phyloP scores from a whole-genome alignment of 1,284 basidiomycete species.

The Ceratobasidium papillatum region DNA sequence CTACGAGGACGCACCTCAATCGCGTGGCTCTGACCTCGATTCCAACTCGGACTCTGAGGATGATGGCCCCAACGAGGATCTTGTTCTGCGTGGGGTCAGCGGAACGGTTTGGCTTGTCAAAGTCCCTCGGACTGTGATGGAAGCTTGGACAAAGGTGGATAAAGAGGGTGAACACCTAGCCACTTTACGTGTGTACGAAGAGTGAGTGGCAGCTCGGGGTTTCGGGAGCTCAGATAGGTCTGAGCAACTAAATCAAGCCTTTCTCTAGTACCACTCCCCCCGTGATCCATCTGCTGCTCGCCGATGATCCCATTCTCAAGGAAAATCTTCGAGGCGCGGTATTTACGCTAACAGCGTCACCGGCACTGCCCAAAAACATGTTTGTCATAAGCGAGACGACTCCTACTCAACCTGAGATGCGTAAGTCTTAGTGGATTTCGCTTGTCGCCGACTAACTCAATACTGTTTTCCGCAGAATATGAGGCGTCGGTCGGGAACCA shows the following conservation, averaged over 20 bases:
- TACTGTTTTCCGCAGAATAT: conserved; percentile 2
- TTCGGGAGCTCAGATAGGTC: conserved; percentile 64
- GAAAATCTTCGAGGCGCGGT: conserved; percentile 48
- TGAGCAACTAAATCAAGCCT: conserved; percentile 53
- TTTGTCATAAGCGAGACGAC: conserved; percentile 33
- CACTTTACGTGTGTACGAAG: conserved; percentile 74
- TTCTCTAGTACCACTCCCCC: conserved; percentile 1
- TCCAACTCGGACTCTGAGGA: conserved; percentile 38
- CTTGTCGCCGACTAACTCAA: background rate
- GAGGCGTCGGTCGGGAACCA: conserved; percentile 29
- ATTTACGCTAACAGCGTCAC: conserved; percentile 72
- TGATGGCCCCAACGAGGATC: conserved; percentile 41
- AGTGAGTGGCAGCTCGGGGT: conserved; percentile 54
- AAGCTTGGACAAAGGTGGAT: conserved; percentile 54
- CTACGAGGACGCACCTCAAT: conserved; percentile 28
- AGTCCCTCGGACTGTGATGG: conserved; percentile 70
- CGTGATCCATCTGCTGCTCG: conserved; percentile 25
- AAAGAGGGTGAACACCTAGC: conserved; percentile 72
- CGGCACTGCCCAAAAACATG: conserved; percentile 50
- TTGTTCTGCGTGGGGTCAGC: conserved; percentile 16
- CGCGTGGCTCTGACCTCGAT: conserved; percentile 28
- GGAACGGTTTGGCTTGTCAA: conserved; percentile 43
- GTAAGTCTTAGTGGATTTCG: background rate
- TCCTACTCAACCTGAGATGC: conserved; percentile 25
- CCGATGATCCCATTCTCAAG: conserved; percentile 41